These are phyloP conservation scores for Daldinia grandis DNA, from an alignment of 495 filamentous ascomycete species.

Conservation along the genomic window DNA sequence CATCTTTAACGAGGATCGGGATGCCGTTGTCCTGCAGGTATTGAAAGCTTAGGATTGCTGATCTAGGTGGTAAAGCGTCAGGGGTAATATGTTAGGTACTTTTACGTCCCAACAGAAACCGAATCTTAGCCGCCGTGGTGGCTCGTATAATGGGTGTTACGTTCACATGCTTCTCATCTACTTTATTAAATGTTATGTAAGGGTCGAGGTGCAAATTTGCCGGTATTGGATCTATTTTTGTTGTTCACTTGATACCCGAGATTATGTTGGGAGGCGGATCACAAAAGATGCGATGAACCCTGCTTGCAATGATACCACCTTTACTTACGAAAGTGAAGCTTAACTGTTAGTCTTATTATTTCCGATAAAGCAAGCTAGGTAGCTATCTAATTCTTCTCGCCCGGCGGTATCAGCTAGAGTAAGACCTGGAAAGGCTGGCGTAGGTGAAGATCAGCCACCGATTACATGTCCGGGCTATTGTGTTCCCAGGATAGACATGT, in stretches of 20 bases:
- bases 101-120: constrained; percentile 27
- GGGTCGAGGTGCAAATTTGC: background rate
- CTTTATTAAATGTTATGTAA: background rate
- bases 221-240: background rate
- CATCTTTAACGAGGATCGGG: background rate
- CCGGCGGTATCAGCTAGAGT: background rate
- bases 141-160: constrained; percentile 10
- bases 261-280: background rate
- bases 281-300: too few species aligned
- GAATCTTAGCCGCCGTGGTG: background rate
- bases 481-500: background rate
- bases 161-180: constrained; percentile 12
- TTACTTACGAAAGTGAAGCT: too few species aligned
- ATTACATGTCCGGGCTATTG: constrained; percentile 24
- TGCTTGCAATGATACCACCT: too few species aligned
- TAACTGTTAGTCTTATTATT: background rate
- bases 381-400: background rate
- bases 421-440: background rate
- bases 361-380: background rate
- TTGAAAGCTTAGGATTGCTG: constrained; percentile 9
- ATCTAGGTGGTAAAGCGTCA: constrained; percentile 13
- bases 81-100: constrained; percentile 31
- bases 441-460: constrained; percentile 15
- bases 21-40: constrained; percentile 1
- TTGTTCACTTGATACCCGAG: background rate